phyloP scores from a whole-genome alignment of 352 stramenopile genomes.

The Globisporangium carolinianum region DNA sequence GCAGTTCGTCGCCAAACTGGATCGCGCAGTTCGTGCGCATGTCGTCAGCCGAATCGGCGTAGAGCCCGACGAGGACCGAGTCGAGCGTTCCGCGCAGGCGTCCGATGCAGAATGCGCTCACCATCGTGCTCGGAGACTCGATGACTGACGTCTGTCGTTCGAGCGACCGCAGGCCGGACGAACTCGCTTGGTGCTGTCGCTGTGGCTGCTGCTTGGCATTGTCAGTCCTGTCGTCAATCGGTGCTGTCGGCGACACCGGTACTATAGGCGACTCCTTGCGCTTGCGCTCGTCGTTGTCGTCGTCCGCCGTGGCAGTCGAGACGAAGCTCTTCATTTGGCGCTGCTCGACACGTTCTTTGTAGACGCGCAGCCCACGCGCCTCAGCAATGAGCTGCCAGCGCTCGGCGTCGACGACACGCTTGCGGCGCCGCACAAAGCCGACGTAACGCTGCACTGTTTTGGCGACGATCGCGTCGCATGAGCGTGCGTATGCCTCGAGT shows the following conservation, averaged over 20 bases:
- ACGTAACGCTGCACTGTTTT: conserved; percentile 47
- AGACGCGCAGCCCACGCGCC: conserved; percentile 40
- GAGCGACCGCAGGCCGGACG: background rate
- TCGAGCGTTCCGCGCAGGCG: conserved; percentile 35
- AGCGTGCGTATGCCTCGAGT: conserved; percentile 31
- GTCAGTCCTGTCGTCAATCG: too few relatives aligned
- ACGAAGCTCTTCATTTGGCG: conserved; percentile 10
- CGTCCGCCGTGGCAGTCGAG: background rate
- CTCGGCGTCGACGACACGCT: conserved; percentile 25
- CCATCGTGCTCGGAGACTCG: conserved; percentile 23
- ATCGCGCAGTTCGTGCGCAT: conserved; percentile 39
- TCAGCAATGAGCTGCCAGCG: conserved; percentile 37
- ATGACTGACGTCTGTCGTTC: conserved; percentile 12
- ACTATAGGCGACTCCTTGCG: conserved; percentile 5
- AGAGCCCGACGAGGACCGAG: conserved; percentile 42
- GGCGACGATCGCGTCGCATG: conserved; percentile 47
- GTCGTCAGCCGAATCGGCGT: conserved; percentile 28
- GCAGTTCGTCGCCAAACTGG: conserved; percentile 33
- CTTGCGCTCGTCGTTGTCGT: conserved; percentile 6
- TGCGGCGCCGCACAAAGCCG: conserved; percentile 31
- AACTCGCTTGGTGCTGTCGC: background rate
- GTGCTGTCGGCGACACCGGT: too few relatives aligned
- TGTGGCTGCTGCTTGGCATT: background rate
- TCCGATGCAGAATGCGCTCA: conserved; percentile 50
- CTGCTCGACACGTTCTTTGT: conserved; percentile 38